Conservation (phyloP, 2,329 filamentous ascomycete species). For the Pseudogymnoascus sp. region DNA sequence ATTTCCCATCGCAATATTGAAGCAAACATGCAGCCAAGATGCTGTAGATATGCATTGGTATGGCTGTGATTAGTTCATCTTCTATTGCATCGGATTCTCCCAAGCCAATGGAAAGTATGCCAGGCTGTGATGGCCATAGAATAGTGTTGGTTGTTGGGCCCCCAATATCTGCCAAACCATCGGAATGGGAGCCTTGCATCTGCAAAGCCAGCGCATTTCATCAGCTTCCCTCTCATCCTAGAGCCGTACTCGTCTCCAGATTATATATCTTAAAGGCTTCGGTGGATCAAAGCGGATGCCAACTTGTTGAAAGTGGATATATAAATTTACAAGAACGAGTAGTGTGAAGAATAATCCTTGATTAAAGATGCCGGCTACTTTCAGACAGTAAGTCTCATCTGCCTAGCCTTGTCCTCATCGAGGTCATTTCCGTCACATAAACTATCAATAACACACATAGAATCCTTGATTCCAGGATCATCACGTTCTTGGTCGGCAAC, state of each 20-base stretch:
- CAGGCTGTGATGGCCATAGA: background rate
- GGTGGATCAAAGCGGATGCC: background rate
- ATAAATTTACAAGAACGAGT: background rate
- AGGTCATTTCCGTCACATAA: background rate
- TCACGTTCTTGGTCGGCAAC: slow-evolving; percentile 19
- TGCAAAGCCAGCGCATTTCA: background rate
- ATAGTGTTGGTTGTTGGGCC: background rate
- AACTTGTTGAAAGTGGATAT: background rate
- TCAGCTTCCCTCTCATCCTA: background rate
- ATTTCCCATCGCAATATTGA: background rate
- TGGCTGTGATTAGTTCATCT: background rate
- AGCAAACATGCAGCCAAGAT: background rate
- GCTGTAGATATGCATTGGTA: background rate
- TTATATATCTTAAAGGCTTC: background rate
- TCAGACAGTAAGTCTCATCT: slow-evolving; percentile 13
- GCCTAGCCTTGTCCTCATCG: background rate
- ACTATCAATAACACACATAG: slow-evolving; percentile 9
- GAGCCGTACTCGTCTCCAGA: background rate
- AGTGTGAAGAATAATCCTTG: background rate
- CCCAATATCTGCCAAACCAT: background rate
- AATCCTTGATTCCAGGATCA: slow-evolving; percentile 16
- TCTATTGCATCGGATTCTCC: background rate
- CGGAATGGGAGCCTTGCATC: background rate
- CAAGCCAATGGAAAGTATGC: background rate
- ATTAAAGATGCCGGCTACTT: slow-evolving; percentile 13